Percentiles rank a stretch among this genome's conserved stretches.
phyloP scores from a whole-genome alignment of 2,329 filamentous ascomycete genomes.

The Ophiostoma sp. region DNA sequence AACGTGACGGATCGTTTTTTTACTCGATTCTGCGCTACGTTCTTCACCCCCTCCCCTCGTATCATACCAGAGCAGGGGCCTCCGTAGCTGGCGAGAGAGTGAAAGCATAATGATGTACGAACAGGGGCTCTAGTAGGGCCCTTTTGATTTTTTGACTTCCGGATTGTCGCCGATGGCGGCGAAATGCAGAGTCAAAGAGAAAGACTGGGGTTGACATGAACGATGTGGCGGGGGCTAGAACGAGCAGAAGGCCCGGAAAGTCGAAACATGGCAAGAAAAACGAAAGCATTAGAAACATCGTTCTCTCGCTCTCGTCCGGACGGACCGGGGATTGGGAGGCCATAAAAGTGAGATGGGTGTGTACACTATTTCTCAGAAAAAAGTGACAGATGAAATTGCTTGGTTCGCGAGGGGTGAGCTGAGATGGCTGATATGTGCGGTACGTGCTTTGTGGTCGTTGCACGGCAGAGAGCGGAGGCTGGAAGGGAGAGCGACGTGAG shows the following conservation, averaged over 20 bases:
- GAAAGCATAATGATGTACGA: background rate
- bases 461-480: background rate
- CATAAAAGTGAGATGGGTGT: background rate
- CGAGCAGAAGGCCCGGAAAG: background rate
- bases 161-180: slow-evolving; percentile 6
- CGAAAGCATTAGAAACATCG: background rate
- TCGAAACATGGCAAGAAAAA: background rate
- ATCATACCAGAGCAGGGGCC: background rate
- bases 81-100: background rate
- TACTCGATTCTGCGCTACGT: background rate
- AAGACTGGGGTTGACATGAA: background rate
- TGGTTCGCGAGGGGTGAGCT: slow-evolving; percentile 3
- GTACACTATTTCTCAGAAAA: background rate
- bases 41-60: background rate
- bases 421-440: background rate
- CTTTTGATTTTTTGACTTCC: background rate
- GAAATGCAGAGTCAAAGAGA: background rate
- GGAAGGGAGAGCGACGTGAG: background rate
- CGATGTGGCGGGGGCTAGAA: background rate
- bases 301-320: background rate
- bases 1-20: slow-evolving; percentile 9
- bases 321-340: background rate
- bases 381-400: slow-evolving; percentile 15
- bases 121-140: background rate
- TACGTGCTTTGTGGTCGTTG: background rate